These are phyloP conservation scores for Phoma sp. DNA, from an alignment of 2,329 filamentous ascomycete genomes.

Conservation along the genomic window DNA sequence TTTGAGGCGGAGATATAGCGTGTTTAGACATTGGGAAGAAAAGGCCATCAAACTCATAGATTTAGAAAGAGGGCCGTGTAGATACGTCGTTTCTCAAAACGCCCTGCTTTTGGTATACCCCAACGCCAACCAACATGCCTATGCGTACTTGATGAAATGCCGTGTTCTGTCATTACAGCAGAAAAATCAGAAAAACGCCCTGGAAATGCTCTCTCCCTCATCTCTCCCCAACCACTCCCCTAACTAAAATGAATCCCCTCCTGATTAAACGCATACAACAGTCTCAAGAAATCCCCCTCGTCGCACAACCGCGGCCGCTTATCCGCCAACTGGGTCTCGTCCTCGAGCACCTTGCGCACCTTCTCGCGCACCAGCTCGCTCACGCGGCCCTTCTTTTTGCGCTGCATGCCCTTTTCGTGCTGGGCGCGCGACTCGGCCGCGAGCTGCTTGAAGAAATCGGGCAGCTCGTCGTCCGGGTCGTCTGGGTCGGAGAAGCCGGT, in stretches of 20 bases:
- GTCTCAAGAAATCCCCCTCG: conserved; percentile 86
- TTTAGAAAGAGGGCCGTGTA: neutral
- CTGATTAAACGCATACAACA: conserved; percentile 84
- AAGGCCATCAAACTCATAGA: neutral
- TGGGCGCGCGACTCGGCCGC: conserved; percentile 43
- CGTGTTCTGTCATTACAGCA: neutral
- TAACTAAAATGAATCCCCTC: conserved; percentile 91
- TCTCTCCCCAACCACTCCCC: neutral
- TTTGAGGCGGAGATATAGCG: conserved; percentile 62
- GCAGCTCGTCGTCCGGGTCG: conserved; percentile 72
- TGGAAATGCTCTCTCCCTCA: conserved; percentile 17
- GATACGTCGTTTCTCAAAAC: conserved; percentile 1
- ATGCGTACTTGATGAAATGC: conserved; percentile 5
- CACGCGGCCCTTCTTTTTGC: conserved; percentile 73
- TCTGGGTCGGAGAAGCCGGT: conserved; percentile 61
- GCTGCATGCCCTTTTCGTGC: conserved; percentile 36
- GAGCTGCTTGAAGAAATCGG: conserved; percentile 80
- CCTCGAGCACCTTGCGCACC: conserved; percentile 82
- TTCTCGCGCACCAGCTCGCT: conserved; percentile 84
- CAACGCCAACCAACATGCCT: conserved; percentile 19
- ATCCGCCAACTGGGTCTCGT: conserved; percentile 79
- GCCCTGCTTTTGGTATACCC: conserved; percentile 33
- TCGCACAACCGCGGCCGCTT: conserved; percentile 86
- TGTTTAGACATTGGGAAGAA: too few relatives aligned
- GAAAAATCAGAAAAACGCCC: conserved; percentile 17